Percentiles rank a stretch among this genome's conserved stretches.
Conservation (phyloP, 108 stramenopile species). For the Pseudonitzschia multiseries region DNA sequence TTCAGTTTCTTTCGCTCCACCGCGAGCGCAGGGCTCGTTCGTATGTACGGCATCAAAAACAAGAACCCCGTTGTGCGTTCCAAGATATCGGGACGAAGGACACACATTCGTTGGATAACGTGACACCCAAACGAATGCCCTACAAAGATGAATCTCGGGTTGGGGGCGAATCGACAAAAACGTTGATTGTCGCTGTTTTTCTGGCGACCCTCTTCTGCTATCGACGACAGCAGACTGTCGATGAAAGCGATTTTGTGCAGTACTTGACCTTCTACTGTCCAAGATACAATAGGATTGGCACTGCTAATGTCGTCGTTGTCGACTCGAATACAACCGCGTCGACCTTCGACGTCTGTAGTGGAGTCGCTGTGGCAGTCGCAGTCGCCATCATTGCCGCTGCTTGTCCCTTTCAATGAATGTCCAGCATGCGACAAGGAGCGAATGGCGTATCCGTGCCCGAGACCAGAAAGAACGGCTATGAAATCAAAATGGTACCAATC, state of each 20-base stretch:
- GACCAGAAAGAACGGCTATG: slow-evolving; percentile 32
- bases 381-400: not conserved
- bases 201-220: not conserved
- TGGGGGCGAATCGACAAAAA: not conserved
- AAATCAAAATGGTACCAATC: slow-evolving; percentile 64
- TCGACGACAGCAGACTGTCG: slow-evolving; percentile 40
- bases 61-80: slow-evolving; percentile 48
- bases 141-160: slow-evolving; percentile 63
- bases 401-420: slow-evolving; percentile 44
- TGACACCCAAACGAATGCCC: slow-evolving; percentile 81
- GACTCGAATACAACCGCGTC: not conserved
- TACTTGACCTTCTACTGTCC: slow-evolving; percentile 80
- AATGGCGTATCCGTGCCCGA: slow-evolving; percentile 61
- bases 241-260: slow-evolving; percentile 72
- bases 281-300: slow-evolving; percentile 40
- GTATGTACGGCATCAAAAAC: slow-evolving; percentile 76
- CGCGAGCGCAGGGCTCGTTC: slow-evolving; percentile 47
- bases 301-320: not conserved
- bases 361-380: slow-evolving; percentile 1
- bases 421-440: slow-evolving; percentile 73
- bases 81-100: slow-evolving; percentile 58
- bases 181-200: not conserved
- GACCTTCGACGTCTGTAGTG: not conserved
- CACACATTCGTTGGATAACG: slow-evolving; percentile 62
- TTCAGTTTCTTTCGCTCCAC: slow-evolving; percentile 40